Evolutionary conservation across 2,329 filamentous ascomycete genomes (phyloP).

Genomic region (Aspergillus chevalieri): DNA sequence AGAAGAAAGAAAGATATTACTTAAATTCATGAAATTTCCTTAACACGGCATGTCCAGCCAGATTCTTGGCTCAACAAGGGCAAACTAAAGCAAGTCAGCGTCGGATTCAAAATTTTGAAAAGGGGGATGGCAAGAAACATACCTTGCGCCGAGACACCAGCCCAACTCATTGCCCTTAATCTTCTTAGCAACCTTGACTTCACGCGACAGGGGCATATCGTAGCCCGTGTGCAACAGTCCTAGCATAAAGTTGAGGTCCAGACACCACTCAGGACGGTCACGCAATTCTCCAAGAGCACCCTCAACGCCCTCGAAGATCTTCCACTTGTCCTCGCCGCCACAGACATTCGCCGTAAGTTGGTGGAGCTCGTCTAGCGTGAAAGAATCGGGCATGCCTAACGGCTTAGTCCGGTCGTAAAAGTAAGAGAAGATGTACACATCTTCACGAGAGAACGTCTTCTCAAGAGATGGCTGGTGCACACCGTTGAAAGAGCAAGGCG

Average conservation of each 20-base stretch:
- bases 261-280: conserved; percentile 80
- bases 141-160: conserved; percentile 97
- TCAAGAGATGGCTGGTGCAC: conserved; percentile 86
- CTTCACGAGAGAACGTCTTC: conserved; percentile 87
- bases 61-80: conserved; percentile 74
- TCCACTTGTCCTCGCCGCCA: conserved; percentile 69
- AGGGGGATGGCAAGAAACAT: conserved; percentile 29
- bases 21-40: conserved; percentile 56
- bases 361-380: conserved; percentile 84
- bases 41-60: conserved; percentile 85
- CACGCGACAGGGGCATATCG: conserved; percentile 92
- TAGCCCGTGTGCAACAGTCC: conserved; percentile 90
- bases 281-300: conserved; percentile 73
- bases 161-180: conserved; percentile 95
- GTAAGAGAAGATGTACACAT: conserved; percentile 95
- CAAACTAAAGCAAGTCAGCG: conserved; percentile 53
- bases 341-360: conserved; percentile 82
- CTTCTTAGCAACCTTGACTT: conserved; percentile 98
- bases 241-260: conserved; percentile 96
- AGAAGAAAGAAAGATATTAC: conserved; percentile 1
- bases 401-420: conserved; percentile 94
- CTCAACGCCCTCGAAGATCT: conserved; percentile 68
- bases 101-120: conserved; percentile 7
- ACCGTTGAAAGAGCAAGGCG: conserved; percentile 97
- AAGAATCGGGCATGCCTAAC: conserved; percentile 96